A percentile compares a stretch with the other conserved stretches of the same genome.
phyloP scores from a whole-genome alignment of 208 protist genomes.

The Zelonia costaricensis region DNA sequence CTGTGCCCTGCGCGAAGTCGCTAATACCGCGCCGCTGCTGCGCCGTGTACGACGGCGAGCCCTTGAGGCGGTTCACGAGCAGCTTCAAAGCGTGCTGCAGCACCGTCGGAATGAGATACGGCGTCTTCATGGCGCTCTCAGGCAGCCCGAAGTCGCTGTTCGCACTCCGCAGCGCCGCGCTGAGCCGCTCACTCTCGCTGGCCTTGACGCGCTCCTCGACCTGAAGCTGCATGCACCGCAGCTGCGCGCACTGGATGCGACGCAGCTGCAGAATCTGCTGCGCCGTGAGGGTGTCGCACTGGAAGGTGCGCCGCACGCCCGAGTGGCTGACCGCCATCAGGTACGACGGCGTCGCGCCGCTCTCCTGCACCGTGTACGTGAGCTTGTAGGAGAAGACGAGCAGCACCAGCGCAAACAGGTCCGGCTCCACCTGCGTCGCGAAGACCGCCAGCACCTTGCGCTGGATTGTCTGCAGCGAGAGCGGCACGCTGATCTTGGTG shows the following conservation, averaged over 20 bases:
- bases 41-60: constrained; percentile 11
- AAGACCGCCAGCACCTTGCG: constrained; percentile 62
- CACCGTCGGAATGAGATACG: constrained; percentile 44
- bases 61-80: constrained; percentile 42
- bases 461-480: constrained; percentile 65
- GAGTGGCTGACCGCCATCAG: constrained; percentile 50
- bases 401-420: constrained; percentile 67
- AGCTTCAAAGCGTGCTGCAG: constrained; percentile 50
- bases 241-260: constrained; percentile 63
- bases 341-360: constrained; percentile 8
- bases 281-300: constrained; percentile 53
- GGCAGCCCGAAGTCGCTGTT: constrained; percentile 78
- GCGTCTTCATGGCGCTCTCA: constrained; percentile 23
- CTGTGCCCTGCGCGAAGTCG: constrained; percentile 14
- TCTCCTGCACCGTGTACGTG: constrained; percentile 31
- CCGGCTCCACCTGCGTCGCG: constrained; percentile 48
- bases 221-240: constrained; percentile 59
- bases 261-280: constrained; percentile 73
- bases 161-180: constrained; percentile 24
- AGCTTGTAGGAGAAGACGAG: constrained; percentile 58
- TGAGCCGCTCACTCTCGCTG: constrained; percentile 40
- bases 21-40: constrained; percentile 2
- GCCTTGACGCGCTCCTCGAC: constrained; percentile 43
- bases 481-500: constrained; percentile 59
- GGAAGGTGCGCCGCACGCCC: constrained; percentile 44